These are phyloP conservation scores for Termitomyces sp. DNA, from an alignment of 768 basidiomycete species.

Conservation along the genomic window DNA sequence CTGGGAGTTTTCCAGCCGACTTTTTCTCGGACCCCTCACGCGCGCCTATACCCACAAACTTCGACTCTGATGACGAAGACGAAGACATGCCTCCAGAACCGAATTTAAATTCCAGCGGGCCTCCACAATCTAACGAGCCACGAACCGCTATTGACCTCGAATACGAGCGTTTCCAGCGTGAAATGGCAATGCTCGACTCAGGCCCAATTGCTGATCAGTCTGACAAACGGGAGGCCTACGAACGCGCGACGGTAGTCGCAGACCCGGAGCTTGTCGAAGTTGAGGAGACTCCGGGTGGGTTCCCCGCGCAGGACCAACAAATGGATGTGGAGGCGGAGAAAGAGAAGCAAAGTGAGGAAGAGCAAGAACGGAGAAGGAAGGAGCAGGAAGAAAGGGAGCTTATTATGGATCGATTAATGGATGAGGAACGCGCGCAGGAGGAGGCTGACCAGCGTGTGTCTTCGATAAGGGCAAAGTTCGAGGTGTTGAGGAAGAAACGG, in stretches of 20 bases:
- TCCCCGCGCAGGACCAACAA: slow-evolving; percentile 31
- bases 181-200: slow-evolving; percentile 45
- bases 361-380: slow-evolving; percentile 40
- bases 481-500: slow-evolving; percentile 40
- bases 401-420: slow-evolving; percentile 80
- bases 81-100: slow-evolving; percentile 29
- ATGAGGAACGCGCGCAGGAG: slow-evolving; percentile 84
- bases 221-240: slow-evolving; percentile 46
- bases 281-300: slow-evolving; percentile 38
- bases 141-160: slow-evolving; percentile 53
- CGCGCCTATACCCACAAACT: slow-evolving; percentile 29
- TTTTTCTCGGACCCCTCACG: slow-evolving; percentile 80
- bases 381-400: slow-evolving; percentile 73
- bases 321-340: slow-evolving; percentile 20
- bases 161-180: slow-evolving; percentile 67
- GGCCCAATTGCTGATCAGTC: slow-evolving; percentile 22
- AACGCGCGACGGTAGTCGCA: slow-evolving; percentile 63
- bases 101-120: slow-evolving; percentile 1
- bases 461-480: slow-evolving; percentile 59
- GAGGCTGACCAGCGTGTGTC: slow-evolving; percentile 77
- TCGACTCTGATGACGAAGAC: slow-evolving; percentile 32
- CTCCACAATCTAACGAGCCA: slow-evolving; percentile 13
- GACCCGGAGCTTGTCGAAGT: slow-evolving; percentile 51
- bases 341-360: slow-evolving; percentile 31
- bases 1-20: slow-evolving; percentile 47